Percentiles rank a stretch among this genome's conserved stretches.
phyloP scores from a whole-genome alignment of 164 flowering plant species.

The Umbilicus rupestris region DNA sequence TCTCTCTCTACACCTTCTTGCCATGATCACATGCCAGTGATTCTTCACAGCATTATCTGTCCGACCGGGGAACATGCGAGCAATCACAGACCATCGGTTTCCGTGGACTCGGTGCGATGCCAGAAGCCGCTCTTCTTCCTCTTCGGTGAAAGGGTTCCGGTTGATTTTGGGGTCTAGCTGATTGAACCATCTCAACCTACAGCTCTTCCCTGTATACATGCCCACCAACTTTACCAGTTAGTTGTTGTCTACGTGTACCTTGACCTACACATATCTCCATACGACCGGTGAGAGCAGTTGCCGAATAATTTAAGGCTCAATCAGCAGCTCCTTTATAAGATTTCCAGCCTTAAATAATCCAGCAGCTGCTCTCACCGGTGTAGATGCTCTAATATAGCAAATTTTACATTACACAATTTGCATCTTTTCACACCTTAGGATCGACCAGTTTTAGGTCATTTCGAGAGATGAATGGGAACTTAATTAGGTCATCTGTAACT shows the following conservation, averaged over 20 bases:
- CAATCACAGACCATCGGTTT: conserved; percentile 8
- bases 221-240: neutral
- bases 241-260: neutral
- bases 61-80: conserved; percentile 9
- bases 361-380: too few species aligned
- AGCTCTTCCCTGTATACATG: conserved; percentile 7
- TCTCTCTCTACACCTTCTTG: conserved; percentile 11
- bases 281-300: too few species aligned
- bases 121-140: conserved; percentile 7
- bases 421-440: too few species aligned
- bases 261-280: neutral
- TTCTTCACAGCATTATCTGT: conserved; percentile 11
- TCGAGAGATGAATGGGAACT: too few species aligned
- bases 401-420: too few species aligned
- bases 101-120: conserved; percentile 7
- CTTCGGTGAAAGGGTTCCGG: conserved; percentile 11
- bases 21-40: conserved; percentile 12
- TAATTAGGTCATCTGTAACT: too few species aligned
- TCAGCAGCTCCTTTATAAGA: too few species aligned
- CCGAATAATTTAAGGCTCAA: too few species aligned
- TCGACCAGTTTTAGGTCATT: too few species aligned
- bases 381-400: too few species aligned
- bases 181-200: conserved; percentile 13
- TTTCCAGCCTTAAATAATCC: too few species aligned
- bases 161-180: conserved; percentile 10